These are phyloP conservation scores for Nakazawaea holstii DNA, from an alignment of 805 yeast species.

Conservation along the genomic window DNA sequence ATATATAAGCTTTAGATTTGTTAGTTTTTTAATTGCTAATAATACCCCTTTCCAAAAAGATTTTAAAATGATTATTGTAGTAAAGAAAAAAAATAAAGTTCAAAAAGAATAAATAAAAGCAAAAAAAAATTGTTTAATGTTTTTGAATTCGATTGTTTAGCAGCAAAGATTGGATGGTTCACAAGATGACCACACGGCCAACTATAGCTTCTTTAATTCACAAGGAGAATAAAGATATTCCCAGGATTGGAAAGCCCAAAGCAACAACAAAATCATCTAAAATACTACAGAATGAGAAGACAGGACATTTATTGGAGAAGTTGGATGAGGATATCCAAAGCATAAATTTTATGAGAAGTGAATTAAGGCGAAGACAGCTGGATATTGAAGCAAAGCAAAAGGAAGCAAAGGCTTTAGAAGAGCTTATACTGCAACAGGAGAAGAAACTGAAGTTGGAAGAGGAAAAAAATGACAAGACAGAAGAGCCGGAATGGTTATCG, in stretches of 20 bases:
- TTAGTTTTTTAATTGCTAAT: too few species aligned
- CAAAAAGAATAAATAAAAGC: not conserved
- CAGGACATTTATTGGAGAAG: slow-evolving; percentile 29
- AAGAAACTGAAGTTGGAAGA: slow-evolving; percentile 1
- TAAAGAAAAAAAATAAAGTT: too few species aligned
- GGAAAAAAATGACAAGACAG: not conserved
- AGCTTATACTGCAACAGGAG: slow-evolving; percentile 4
- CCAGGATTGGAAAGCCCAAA: not conserved
- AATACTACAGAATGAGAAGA: slow-evolving; percentile 23
- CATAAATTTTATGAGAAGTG: slow-evolving; percentile 30
- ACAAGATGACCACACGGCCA: slow-evolving; percentile 6
- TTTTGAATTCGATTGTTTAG: not conserved
- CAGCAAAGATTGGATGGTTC: not conserved
- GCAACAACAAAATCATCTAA: not conserved
- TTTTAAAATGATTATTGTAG: too few species aligned
- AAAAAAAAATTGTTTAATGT: not conserved
- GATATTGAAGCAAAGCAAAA: slow-evolving; percentile 13
- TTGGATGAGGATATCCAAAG: slow-evolving; percentile 40
- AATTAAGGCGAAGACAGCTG: slow-evolving; percentile 18
- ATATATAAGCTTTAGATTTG: too few species aligned
- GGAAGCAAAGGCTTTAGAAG: slow-evolving; percentile 7
- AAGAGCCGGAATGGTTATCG: slow-evolving; percentile 13
- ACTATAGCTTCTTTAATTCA: slow-evolving; percentile 11
- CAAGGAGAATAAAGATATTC: slow-evolving; percentile 9
- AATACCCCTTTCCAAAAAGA: too few species aligned